Evolutionary conservation across 2,329 filamentous ascomycete species (phyloP).

Genomic region (Gyromitra esculenta): DNA sequence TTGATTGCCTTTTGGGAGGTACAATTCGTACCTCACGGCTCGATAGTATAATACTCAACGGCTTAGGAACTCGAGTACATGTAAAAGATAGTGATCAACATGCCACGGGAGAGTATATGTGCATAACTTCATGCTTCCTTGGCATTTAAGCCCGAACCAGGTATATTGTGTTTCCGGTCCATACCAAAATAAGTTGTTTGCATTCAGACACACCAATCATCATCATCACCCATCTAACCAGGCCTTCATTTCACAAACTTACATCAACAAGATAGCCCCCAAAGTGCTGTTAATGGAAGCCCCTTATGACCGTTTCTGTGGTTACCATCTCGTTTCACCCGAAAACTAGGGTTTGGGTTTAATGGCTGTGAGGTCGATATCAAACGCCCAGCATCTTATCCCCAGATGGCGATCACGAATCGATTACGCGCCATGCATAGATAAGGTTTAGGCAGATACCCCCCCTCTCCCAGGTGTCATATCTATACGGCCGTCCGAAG

Average conservation of each 20-base stretch:
- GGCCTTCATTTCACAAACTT: not conserved
- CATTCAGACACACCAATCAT: not conserved
- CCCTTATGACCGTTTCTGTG: not conserved
- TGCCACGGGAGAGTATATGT: not conserved
- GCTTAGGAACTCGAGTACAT: not conserved
- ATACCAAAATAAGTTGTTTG: not conserved
- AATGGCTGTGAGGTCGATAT: not conserved
- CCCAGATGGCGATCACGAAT: constrained; percentile 1
- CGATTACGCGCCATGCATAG: constrained; percentile 15
- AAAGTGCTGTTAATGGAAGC: too few species aligned
- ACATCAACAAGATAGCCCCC: too few species aligned
- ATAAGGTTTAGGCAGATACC: constrained; percentile 37
- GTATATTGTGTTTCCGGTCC: not conserved
- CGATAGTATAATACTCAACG: not conserved
- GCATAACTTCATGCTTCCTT: not conserved
- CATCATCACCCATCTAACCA: not conserved
- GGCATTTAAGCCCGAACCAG: not conserved
- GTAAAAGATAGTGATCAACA: not conserved
- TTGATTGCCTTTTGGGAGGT: not conserved
- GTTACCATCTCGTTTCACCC: not conserved
- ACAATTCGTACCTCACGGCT: not conserved
- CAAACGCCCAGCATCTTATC: constrained; percentile 1
- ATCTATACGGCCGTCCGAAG: not conserved
- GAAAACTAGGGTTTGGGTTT: not conserved
- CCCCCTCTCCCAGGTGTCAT: not conserved